Evolutionary conservation across 129 eudicot genomes (phyloP).

Genomic region (Heracleum sosnowskyi): DNA sequence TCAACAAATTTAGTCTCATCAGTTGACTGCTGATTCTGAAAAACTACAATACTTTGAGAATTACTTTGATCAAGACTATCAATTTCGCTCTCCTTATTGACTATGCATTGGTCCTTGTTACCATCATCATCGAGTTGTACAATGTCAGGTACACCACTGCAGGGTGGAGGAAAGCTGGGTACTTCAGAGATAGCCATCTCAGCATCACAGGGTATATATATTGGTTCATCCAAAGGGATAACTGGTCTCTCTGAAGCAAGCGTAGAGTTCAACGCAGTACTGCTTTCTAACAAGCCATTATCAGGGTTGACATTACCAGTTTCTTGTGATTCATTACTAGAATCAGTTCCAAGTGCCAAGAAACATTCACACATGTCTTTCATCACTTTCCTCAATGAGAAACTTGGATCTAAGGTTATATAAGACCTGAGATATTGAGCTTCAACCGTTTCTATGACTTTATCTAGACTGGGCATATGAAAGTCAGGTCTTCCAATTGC

Average conservation of each 20-base stretch:
- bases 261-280: conserved; percentile 17
- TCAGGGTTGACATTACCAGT: conserved; percentile 16
- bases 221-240: conserved; percentile 18
- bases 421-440: conserved; percentile 48
- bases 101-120: conserved; percentile 7
- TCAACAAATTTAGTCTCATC: conserved; percentile 21
- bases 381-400: conserved; percentile 57
- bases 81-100: conserved; percentile 15
- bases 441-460: conserved; percentile 37
- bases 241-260: conserved; percentile 6
- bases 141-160: conserved; percentile 16
- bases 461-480: conserved; percentile 35
- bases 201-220: conserved; percentile 17
- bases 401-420: conserved; percentile 43
- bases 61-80: conserved; percentile 23
- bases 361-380: conserved; percentile 53
- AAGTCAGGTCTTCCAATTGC: conserved; percentile 25
- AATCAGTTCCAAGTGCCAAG: conserved; percentile 36
- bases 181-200: conserved; percentile 1
- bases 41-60: conserved; percentile 32
- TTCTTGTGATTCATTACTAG: conserved; percentile 20
- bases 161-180: conserved; percentile 24
- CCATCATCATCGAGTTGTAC: conserved; percentile 10
- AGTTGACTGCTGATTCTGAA: conserved; percentile 23
- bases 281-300: conserved; percentile 19